A percentile compares a stretch with the other conserved stretches of the same genome.
phyloP scores from a whole-genome alignment of 1,139 yeast species.

The Suhomyces yuchorum region DNA sequence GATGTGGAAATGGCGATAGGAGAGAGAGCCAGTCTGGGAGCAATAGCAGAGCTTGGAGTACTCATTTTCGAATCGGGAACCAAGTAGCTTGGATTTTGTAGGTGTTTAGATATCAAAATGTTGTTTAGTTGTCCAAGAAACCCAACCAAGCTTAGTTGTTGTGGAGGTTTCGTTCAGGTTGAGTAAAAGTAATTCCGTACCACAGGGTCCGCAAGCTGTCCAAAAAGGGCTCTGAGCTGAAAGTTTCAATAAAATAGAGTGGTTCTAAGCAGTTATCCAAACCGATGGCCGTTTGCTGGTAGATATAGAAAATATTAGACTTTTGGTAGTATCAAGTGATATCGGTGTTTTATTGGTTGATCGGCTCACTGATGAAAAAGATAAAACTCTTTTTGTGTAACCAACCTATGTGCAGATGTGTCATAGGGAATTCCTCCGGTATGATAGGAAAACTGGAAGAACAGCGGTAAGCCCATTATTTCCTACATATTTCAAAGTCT shows the following conservation, averaged over 20 bases:
- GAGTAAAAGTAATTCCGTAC: not conserved
- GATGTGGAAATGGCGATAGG: slow-evolving; percentile 28
- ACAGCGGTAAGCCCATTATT: not conserved
- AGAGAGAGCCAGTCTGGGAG: slow-evolving; percentile 44
- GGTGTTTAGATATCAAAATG: not conserved
- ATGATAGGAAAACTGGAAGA: not conserved
- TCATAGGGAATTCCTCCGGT: not conserved
- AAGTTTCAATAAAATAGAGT: not conserved
- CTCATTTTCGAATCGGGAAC: slow-evolving; percentile 3
- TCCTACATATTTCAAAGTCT: not conserved
- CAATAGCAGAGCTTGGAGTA: slow-evolving; percentile 21
- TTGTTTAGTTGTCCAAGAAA: not conserved
- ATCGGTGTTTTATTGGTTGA: slow-evolving; percentile 5
- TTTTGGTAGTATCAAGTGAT: not conserved
- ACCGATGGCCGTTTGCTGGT: not conserved
- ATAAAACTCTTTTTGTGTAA: slow-evolving; percentile 20
- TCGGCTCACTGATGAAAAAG: slow-evolving; percentile 26
- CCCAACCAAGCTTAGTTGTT: not conserved
- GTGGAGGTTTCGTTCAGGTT: not conserved
- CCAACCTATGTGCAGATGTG: not conserved
- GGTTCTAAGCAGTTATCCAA: not conserved
- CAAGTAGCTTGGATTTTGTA: not conserved
- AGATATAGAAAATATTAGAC: not conserved
- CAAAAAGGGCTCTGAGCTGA: not conserved
- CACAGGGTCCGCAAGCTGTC: not conserved